Evolutionary conservation across 2,329 filamentous ascomycete genomes (phyloP), one percentile per base, ranked within the genome.

Genomic region (Penicillium griseofulvum): DNA sequence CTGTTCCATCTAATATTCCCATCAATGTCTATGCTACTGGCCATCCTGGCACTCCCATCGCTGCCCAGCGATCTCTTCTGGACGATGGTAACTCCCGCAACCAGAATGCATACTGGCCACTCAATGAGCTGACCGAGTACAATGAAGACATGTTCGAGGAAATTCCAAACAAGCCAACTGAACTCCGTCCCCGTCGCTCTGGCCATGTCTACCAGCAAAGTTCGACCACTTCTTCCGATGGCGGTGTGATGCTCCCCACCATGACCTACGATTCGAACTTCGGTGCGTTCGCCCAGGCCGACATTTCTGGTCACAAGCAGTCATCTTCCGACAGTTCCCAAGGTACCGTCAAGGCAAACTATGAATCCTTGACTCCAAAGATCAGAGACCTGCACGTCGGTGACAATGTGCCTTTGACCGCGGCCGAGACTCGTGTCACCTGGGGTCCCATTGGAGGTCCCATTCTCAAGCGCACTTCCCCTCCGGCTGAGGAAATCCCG

Each of bases 401-500:
- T 1, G 42, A 51, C 12, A 51, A 45, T 10, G 22, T 11, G 3
- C 34, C 34, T 5, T 7, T 52, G 14, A 24, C 7, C 14, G 31
- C 26, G 3, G 9, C 12, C 2, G 50, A 52, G 3, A 48, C 34
- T 10, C 19, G 34, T 8, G 42, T 39, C 22, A 36, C 36, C 12
- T 54, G 51, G 51, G 51, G 51, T 14, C 37, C 44, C 29, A 48
- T 54, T 22, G 51, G 51, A 19, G 51, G 50, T 17, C 50, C 50
- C 0, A 52, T 52, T 10, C 22, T 47, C 16, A 52, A 39, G 42
- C 24, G 26, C 1, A 38, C 43, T 4, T 26, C 34, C 1, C 42
- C 34, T 12, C 42, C 26, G 3, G 14, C 24, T 14, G 34, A 41
- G 5, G 8, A n/a, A 8, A 28, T 28, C n/a, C 4, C 19, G 12